Base-by-base conservation (phyloP, 768 basidiomycete species). In the Kwoniella dejecticola region DNA sequence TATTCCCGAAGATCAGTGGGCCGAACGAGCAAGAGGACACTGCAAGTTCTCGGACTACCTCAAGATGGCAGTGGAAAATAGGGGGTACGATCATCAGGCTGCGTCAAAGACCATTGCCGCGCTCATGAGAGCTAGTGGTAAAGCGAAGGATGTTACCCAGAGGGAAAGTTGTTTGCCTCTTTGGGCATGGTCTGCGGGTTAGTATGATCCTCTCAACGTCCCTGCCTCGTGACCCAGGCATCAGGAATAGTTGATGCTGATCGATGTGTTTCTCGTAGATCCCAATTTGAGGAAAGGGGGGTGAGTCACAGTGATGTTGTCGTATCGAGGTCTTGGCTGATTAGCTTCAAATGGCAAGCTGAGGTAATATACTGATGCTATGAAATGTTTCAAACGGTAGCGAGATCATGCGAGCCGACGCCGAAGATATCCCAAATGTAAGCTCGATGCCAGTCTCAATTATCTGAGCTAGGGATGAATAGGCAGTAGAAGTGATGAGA, bases 101-200 rank as follows among this genome's bases (percentile, higher is more conserved):
- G 57, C 57, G 3, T 44, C 33, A 6, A 30, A 15, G 26, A 52
- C 48, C 12, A 53, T 64, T 6, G 17, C 57, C 3, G 4, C 19
- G 42, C 17, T 54, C 7, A 58, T 64, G 50, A 21, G 15, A 27
- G 29, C 30, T 12, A 47, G 52, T 30, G 48, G 46, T 4, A 41
- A 58, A 41, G 29, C 60, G 13, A 40, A 44, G 26, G 52, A 49
- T 48, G 31, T 64, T 11, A 19, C 15, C 10, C 56, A 54, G 36
- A 30, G 54, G 4, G 38, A 59, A 30, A 50, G 41, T n/a, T 41
- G 31, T 29, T n/a, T 61, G 3, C 64, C 60, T 29, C 50, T 66
- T 17, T 62, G 64, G 59, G 52, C 29, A 17, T 61, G 64, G 64
- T 66, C 64, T 7, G 30, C 52, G 12, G 63, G 56, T 64, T 29